Conservation (phyloP, 495 filamentous ascomycete genomes). For the Penicillium dipodomyicola region DNA sequence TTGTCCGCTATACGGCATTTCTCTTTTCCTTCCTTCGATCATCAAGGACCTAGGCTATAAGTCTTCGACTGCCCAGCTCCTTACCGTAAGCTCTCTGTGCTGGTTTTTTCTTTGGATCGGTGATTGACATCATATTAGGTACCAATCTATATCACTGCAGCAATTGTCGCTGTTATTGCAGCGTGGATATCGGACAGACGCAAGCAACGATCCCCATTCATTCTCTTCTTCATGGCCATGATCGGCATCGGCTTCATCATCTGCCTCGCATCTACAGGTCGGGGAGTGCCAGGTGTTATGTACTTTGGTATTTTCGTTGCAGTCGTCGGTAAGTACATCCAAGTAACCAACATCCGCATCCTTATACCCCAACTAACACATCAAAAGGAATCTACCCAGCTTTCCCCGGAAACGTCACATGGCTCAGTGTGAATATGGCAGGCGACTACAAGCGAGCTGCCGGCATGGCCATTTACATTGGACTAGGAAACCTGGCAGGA, state of each 20-base stretch:
- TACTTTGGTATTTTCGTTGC: constrained; percentile 76
- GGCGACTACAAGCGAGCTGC: constrained; percentile 68
- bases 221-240: constrained; percentile 58
- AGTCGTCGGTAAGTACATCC: constrained; percentile 60
- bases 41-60: constrained; percentile 61
- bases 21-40: constrained; percentile 71
- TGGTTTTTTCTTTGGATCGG: background rate
- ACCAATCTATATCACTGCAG: constrained; percentile 62
- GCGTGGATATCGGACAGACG: constrained; percentile 60
- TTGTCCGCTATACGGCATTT: constrained; percentile 70
- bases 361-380: background rate
- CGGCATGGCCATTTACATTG: constrained; percentile 75
- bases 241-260: constrained; percentile 68
- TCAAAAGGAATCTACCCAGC: constrained; percentile 40
- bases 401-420: constrained; percentile 65
- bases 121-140: constrained; percentile 22
- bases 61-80: constrained; percentile 62
- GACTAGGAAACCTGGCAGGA: constrained; percentile 69
- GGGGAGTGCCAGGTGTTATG: constrained; percentile 57
- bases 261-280: constrained; percentile 39
- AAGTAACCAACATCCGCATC: constrained; percentile 1
- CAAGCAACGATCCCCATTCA: constrained; percentile 60
- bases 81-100: constrained; percentile 45
- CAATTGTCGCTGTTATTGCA: constrained; percentile 55
- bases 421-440: constrained; percentile 69